These are phyloP conservation scores for Geranium rotundifolium DNA, from an alignment of 345 rosid genomes.

Conservation along the genomic window DNA sequence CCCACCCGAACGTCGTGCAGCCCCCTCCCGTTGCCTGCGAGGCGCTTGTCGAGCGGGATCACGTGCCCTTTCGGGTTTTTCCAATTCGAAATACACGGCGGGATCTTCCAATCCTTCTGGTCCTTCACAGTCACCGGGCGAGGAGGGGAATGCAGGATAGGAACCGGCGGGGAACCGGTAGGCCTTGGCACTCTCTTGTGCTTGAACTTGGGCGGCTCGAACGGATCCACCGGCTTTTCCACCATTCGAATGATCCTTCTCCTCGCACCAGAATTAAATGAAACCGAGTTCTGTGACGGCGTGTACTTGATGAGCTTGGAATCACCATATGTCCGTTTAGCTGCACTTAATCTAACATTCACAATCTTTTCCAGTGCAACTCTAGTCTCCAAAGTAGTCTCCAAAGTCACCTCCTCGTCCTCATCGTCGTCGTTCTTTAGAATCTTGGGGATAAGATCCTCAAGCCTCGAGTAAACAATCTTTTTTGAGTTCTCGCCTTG, in stretches of 20 bases:
- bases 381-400: slow-evolving; percentile 58
- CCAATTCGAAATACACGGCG: slow-evolving; percentile 96
- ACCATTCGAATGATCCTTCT: slow-evolving; percentile 91
- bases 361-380: slow-evolving; percentile 81
- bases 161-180: slow-evolving; percentile 97
- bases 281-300: slow-evolving; percentile 78
- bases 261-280: slow-evolving; percentile 83
- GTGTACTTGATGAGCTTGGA: slow-evolving; percentile 75
- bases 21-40: slow-evolving; percentile 98
- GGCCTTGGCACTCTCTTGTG: slow-evolving; percentile 93
- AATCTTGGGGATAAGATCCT: slow-evolving; percentile 69
- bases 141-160: slow-evolving; percentile 93
- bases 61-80: slow-evolving; percentile 92
- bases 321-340: slow-evolving; percentile 44
- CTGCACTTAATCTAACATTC: slow-evolving; percentile 75
- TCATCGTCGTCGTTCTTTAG: slow-evolving; percentile 37
- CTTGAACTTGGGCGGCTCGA: slow-evolving; percentile 97
- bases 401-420: slow-evolving; percentile 54
- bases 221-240: slow-evolving; percentile 91
- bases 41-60: slow-evolving; percentile 93
- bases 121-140: slow-evolving; percentile 92
- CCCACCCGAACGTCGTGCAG: slow-evolving; percentile 75
- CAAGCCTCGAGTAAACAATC: slow-evolving; percentile 73
- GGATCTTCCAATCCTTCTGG: slow-evolving; percentile 96
- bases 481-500: slow-evolving; percentile 58